Percentiles rank a stretch among this genome's conserved stretches.
Conservation (phyloP, 2,329 filamentous ascomycete species). For the Atkinsonella hypoxylon region DNA sequence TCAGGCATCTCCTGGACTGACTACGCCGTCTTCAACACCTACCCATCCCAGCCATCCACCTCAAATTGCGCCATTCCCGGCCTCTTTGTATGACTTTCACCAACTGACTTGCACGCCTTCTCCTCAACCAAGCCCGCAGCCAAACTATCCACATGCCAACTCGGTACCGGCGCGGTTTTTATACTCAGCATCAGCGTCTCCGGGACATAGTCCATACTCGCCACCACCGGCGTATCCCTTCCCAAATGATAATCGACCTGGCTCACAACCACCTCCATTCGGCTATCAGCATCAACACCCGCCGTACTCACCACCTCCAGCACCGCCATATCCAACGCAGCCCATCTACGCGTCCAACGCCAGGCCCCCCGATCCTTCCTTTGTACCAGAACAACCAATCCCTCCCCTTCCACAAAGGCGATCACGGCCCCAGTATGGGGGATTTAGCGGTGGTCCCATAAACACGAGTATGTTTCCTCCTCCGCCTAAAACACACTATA, state of each 20-base stretch:
- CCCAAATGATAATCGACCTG: neutral
- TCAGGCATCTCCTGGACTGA: neutral
- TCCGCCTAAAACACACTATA: slow-evolving; percentile 21
- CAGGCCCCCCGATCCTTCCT: neutral
- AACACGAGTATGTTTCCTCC: slow-evolving; percentile 18
- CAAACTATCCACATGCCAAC: slow-evolving; percentile 4
- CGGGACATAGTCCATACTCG: slow-evolving; percentile 4
- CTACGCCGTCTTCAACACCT: neutral
- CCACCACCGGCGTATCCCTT: slow-evolving; percentile 6
- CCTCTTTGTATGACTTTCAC: slow-evolving; percentile 1
- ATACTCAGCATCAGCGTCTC: neutral
- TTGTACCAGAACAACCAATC: slow-evolving; percentile 6
- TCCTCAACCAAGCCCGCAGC: slow-evolving; percentile 5
- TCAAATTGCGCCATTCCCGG: neutral
- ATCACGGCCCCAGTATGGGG: slow-evolving; percentile 9
- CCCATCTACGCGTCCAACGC: slow-evolving; percentile 5
- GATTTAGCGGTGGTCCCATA: slow-evolving; percentile 11
- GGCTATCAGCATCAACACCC: slow-evolving; percentile 2
- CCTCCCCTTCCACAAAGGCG: slow-evolving; percentile 19
- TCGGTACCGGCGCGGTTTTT: neutral
- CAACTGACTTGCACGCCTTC: slow-evolving; percentile 8
- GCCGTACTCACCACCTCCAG: slow-evolving; percentile 1
- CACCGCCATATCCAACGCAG: slow-evolving; percentile 6
- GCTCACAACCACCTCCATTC: neutral
- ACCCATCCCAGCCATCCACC: neutral